Conservation (phyloP, 2,329 filamentous ascomycete genomes). For the Fusarium nematophilum region DNA sequence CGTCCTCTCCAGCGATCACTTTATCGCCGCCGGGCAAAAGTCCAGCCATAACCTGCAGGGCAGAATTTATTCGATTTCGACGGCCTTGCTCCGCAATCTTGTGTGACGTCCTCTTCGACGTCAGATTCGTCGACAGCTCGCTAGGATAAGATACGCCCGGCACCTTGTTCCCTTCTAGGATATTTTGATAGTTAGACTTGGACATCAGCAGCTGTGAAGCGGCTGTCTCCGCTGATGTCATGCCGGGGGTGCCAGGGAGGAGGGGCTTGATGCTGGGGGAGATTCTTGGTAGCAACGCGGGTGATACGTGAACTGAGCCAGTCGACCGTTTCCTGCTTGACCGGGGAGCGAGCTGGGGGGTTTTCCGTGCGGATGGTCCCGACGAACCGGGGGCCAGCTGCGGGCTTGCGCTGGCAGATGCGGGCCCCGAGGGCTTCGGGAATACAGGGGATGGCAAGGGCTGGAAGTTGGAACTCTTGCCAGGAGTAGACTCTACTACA, state of each 20-base stretch:
- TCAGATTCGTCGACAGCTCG: conserved; percentile 91
- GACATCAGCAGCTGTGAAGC: conserved; percentile 83
- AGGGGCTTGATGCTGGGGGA: conserved; percentile 95
- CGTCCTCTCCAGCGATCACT: conserved; percentile 55
- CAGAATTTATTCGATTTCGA: conserved; percentile 93
- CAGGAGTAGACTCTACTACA: conserved; percentile 50
- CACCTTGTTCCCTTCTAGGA: conserved; percentile 90
- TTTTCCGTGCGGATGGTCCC: conserved; percentile 61
- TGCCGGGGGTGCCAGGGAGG: conserved; percentile 70
- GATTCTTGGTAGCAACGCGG: conserved; percentile 87
- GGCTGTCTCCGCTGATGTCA: conserved; percentile 66
- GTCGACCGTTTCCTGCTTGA: conserved; percentile 78
- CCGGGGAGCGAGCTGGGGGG: conserved; percentile 67
- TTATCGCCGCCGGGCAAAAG: conserved; percentile 75
- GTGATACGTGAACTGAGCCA: conserved; percentile 81
- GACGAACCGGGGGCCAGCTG: conserved; percentile 66
- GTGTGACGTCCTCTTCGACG: conserved; percentile 95
- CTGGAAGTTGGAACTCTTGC: conserved; percentile 64
- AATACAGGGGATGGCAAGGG: conserved; percentile 62
- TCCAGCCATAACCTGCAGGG: conserved; percentile 89
- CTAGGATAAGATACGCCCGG: conserved; percentile 92
- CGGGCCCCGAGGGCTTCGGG: conserved; percentile 51
- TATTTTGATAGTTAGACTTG: conserved; percentile 98
- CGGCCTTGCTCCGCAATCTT: conserved; percentile 98
- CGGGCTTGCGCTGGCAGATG: conserved; percentile 74